Base-by-base conservation (phyloP, 768 basidiomycete species). In the Termitomyces sp. region DNA sequence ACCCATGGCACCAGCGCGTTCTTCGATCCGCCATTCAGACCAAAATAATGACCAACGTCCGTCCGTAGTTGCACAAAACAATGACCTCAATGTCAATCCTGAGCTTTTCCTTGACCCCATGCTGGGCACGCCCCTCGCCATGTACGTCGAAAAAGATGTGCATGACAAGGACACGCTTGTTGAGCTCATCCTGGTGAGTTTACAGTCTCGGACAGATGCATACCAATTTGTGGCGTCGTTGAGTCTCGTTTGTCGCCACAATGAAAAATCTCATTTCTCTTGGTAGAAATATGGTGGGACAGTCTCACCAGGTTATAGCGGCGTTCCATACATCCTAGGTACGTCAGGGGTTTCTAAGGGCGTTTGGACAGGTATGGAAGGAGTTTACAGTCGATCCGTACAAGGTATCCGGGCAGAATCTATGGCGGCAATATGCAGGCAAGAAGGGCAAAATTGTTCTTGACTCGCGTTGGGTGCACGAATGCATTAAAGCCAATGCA, bases 1-100 rank as follows among this genome's bases (percentile, higher is more conserved):
- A 88, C 87, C 87, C 87, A 89, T 89, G 87, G 87, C 87, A 88
- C 87, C 87, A 75, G 81, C 81, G 69, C 85, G 85, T 73, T 75
- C 82, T 70, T 75, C 79, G 61, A 75, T 71, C 67, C 77, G 81
- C 69, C 83, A 80, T 71, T 69, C 65, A 37, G 63, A 69, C 46
- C 78, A 79, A 64, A 75, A 70, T 57, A 72, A 69, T 52, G 72
- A 69, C 48, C 65, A 69, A 54, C 68, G 70, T 49, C 62, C 68
- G 41, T 64, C 68, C 54, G 64, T 68, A 55, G 68, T 66, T 60
- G 59, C 61, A 53, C 59, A 69, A 60, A 66, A 70, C 60, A 58
- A 69, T 26, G 67, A 73, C 46, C 75, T 70, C 64, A 69, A 72
- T 60, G 66, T 73, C 60, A 75, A 75, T 62, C 68, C 66, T 44